phyloP scores from a whole-genome alignment of 768 basidiomycete species.

The Macrolepiota fuliginosa region DNA sequence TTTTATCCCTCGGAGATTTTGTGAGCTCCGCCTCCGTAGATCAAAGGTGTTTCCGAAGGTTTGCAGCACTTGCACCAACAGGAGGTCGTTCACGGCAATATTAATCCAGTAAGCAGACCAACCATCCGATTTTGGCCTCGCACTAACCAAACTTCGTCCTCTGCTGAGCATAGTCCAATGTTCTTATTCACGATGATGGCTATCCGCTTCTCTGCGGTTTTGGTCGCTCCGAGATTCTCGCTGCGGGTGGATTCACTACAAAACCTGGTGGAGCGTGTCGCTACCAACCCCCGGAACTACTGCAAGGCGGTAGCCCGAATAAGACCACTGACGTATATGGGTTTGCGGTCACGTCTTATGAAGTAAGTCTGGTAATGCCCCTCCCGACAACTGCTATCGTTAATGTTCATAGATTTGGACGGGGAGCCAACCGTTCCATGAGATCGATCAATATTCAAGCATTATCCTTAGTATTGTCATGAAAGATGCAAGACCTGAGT shows the following conservation, averaged over 20 bases:
- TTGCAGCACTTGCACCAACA: not conserved
- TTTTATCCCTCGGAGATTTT: not conserved
- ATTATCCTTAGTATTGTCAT: not conserved
- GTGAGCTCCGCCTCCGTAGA: not conserved
- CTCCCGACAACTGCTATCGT: not conserved
- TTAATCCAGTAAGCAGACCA: not conserved
- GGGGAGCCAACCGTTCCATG: not conserved
- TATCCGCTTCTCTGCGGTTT: slow-evolving; percentile 16
- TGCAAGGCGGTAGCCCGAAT: not conserved
- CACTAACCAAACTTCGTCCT: not conserved
- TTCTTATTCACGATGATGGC: slow-evolving; percentile 11
- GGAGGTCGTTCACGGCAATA: not conserved
- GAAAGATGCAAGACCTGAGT: not conserved
- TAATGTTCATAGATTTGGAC: not conserved
- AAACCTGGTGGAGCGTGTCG: slow-evolving; percentile 10
- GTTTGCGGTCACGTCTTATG: not conserved
- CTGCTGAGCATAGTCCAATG: not conserved
- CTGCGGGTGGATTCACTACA: slow-evolving; percentile 18
- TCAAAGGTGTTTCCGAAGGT: not conserved
- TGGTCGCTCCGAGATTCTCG: slow-evolving; percentile 19
- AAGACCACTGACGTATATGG: not conserved
- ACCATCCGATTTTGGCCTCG: not conserved
- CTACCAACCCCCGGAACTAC: slow-evolving; percentile 19
- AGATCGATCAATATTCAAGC: not conserved
- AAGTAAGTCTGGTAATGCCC: not conserved